These are phyloP conservation scores for Byssochlamys sp. DNA, from an alignment of 2,329 filamentous ascomycete genomes.

Conservation along the genomic window DNA sequence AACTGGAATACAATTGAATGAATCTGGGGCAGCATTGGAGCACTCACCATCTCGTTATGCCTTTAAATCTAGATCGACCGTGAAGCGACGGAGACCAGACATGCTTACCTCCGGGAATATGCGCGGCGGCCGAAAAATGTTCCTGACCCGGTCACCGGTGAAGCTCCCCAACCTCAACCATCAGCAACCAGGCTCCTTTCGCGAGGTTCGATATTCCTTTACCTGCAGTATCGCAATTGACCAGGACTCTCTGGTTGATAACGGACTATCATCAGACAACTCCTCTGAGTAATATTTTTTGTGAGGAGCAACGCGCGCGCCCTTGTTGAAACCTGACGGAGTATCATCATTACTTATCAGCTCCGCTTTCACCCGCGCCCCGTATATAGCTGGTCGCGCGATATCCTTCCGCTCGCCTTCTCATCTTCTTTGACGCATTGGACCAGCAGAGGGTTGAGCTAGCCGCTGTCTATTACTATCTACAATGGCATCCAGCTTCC, in stretches of 20 bases:
- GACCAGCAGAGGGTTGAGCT: not conserved
- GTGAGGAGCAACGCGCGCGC: not conserved
- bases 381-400: not conserved
- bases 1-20: not conserved
- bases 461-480: not conserved
- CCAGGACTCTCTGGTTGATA: not conserved
- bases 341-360: not conserved
- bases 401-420: not conserved
- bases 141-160: conserved; percentile 31
- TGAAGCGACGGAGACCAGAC: not conserved
- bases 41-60: not conserved
- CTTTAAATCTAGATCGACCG: not conserved
- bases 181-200: conserved; percentile 2
- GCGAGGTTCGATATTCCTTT: not conserved
- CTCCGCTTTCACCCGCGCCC: not conserved
- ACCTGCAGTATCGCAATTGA: not conserved
- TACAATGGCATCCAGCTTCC: conserved; percentile 26
- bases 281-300: too few relatives aligned
- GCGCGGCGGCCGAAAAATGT: conserved; percentile 30
- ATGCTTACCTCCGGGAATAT: not conserved
- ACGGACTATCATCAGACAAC: not conserved
- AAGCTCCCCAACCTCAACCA: conserved; percentile 26
- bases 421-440: not conserved
- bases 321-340: not conserved
- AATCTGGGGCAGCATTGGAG: not conserved